phyloP scores from a whole-genome alignment of 371 early-diverging fungal species.

The Polyrhizophydium stewartii region DNA sequence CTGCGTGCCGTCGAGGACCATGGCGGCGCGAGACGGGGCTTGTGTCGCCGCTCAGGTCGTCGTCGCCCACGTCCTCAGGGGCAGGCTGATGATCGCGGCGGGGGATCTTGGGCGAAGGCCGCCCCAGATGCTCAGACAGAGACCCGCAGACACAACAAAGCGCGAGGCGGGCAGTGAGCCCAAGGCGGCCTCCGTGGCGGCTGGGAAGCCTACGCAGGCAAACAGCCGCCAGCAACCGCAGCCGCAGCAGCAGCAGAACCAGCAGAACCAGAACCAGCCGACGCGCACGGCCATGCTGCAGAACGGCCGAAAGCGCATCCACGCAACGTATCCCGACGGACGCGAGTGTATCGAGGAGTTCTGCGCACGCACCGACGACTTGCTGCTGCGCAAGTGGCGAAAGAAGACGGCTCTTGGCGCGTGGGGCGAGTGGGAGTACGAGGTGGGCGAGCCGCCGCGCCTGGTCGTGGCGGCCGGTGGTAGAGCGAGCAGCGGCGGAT shows the following conservation, averaged over 20 bases:
- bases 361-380: slow-evolving; percentile 15
- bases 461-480: neutral
- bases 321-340: slow-evolving; percentile 12
- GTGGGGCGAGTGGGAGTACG: slow-evolving; percentile 9
- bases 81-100: too few species aligned
- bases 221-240: too few species aligned
- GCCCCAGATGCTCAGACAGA: too few species aligned
- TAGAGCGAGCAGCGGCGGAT: neutral
- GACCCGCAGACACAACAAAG: too few species aligned
- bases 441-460: neutral
- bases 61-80: too few species aligned
- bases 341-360: slow-evolving; percentile 23
- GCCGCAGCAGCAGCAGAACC: neutral
- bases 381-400: slow-evolving; percentile 16
- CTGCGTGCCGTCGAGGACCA: slow-evolving; percentile 2
- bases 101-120: too few species aligned
- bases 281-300: neutral
- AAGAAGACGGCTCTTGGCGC: slow-evolving; percentile 17
- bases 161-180: too few species aligned
- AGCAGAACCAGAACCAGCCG: too few species aligned
- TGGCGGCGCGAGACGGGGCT: too few species aligned
- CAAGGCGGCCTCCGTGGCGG: too few species aligned
- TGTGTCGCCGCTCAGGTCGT: too few species aligned
- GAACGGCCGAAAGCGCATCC: slow-evolving; percentile 13
- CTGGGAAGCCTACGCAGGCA: too few species aligned